These are phyloP conservation scores for Cordyceps pruinosa DNA, from an alignment of 2,329 filamentous ascomycete genomes.

Conservation along the genomic window DNA sequence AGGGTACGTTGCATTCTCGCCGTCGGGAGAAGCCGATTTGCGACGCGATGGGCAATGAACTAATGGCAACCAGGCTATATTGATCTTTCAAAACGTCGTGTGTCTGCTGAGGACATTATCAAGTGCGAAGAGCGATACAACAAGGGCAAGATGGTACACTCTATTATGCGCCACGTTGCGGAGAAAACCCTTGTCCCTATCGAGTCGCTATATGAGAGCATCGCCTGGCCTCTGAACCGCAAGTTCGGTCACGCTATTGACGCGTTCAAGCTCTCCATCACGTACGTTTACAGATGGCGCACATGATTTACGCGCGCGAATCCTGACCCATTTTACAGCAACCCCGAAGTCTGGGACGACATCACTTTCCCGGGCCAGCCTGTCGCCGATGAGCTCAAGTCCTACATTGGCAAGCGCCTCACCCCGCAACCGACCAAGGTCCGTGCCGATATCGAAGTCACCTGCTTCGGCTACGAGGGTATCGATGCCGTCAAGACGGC, in stretches of 20 bases:
- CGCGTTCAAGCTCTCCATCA: conserved; percentile 98
- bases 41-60: conserved; percentile 14
- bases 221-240: conserved; percentile 96
- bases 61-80: conserved; percentile 61
- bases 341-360: conserved; percentile 93
- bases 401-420: conserved; percentile 93
- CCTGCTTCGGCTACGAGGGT: conserved; percentile 91
- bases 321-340: conserved; percentile 43
- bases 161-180: conserved; percentile 96
- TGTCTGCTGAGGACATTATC: conserved; percentile 93
- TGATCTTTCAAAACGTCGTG: conserved; percentile 95
- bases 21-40: conserved; percentile 12
- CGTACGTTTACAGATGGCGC: conserved; percentile 46
- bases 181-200: conserved; percentile 96
- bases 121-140: conserved; percentile 99
- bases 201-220: conserved; percentile 86
- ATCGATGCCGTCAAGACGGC: conserved; percentile 97
- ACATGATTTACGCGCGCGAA: not conserved
- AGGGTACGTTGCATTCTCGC: conserved; percentile 49
- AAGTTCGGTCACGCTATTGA: conserved; percentile 96
- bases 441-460: conserved; percentile 93
- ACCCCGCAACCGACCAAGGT: conserved; percentile 99
- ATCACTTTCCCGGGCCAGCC: conserved; percentile 80
- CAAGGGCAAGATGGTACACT: conserved; percentile 99
- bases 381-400: conserved; percentile 82